Percentiles rank a stretch among this genome's conserved stretches.
These are phyloP conservation scores for Ceratobasidium sp. DNA, from an alignment of 1,284 basidiomycete species.

Conservation along the genomic window DNA sequence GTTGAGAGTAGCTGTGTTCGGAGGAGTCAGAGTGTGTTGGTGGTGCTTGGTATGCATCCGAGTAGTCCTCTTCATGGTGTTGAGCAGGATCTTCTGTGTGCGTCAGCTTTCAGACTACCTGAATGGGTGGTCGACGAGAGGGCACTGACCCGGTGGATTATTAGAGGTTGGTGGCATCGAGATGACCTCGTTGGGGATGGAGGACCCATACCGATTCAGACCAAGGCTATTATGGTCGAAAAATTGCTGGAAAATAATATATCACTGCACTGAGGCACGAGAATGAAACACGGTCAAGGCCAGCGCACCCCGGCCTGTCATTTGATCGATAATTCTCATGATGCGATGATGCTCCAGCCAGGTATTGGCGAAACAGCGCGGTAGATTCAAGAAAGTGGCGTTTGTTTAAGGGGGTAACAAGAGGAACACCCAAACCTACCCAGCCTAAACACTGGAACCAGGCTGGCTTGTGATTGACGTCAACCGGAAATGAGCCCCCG, in stretches of 20 bases:
- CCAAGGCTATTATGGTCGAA: conserved; percentile 38
- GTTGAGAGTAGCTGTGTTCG: conserved; percentile 13
- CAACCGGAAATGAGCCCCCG: conserved; percentile 40
- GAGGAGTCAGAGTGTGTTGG: conserved; percentile 18
- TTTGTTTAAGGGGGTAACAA: conserved; percentile 26
- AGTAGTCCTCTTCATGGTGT: conserved; percentile 32
- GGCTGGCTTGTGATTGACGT: conserved; percentile 44
- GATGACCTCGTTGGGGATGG: conserved; percentile 31
- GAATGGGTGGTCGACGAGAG: background rate
- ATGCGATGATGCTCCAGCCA: conserved; percentile 36
- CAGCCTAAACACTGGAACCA: conserved; percentile 32
- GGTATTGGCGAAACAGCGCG: conserved; percentile 28
- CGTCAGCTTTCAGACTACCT: conserved; percentile 38
- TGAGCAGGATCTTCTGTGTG: conserved; percentile 21
- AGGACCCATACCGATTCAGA: conserved; percentile 23
- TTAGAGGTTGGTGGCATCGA: conserved; percentile 39
- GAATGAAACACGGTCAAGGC: conserved; percentile 43
- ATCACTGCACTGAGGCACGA: conserved; percentile 18
- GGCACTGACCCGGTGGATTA: conserved; percentile 36
- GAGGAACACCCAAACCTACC: conserved; percentile 35
- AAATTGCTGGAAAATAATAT: conserved; percentile 29
- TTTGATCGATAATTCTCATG: conserved; percentile 43
- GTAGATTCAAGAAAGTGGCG: conserved; percentile 44
- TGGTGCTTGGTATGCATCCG: conserved; percentile 18
- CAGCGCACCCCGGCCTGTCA: conserved; percentile 32